Evolutionary conservation across 139 green algal genomes (phyloP).

Genomic region (Chlorella vulgaris): DNA sequence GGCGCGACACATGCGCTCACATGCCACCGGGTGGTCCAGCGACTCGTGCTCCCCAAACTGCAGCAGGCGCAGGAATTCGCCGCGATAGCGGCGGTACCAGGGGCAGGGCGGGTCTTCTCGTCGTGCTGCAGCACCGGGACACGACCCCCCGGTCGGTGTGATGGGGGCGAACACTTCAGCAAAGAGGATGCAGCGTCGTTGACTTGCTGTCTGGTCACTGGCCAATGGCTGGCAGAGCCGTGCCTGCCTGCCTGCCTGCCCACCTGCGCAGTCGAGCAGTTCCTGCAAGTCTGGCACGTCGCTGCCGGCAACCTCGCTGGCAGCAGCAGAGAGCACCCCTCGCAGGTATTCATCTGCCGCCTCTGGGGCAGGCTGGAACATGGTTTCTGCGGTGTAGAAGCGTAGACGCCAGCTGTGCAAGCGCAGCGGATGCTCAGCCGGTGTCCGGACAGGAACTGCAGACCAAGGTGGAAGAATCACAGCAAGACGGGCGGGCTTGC

Average conservation of each 20-base stretch:
- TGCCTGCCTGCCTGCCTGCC: too few species aligned
- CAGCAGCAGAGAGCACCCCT: constrained; percentile 54
- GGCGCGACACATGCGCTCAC: constrained; percentile 41
- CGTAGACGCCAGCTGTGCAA: constrained; percentile 77
- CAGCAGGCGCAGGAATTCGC: constrained; percentile 79
- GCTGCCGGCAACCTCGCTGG: constrained; percentile 1
- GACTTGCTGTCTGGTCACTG: too few species aligned
- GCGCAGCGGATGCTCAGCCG: constrained; percentile 74
- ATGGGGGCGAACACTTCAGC: not conserved
- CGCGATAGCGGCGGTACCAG: constrained; percentile 81
- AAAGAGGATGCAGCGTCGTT: not conserved
- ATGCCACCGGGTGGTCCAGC: constrained; percentile 87
- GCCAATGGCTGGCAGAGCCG: too few species aligned
- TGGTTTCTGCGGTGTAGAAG: constrained; percentile 60
- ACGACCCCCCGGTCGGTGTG: too few species aligned
- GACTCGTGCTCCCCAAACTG: constrained; percentile 86
- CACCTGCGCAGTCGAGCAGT: constrained; percentile 2
- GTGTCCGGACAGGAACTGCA: constrained; percentile 61
- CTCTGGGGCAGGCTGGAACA: constrained; percentile 75
- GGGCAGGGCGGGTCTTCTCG: constrained; percentile 48
- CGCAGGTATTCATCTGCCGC: constrained; percentile 69
- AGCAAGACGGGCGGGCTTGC: too few species aligned
- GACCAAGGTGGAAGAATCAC: not conserved
- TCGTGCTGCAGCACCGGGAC: not conserved
- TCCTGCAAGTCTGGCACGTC: constrained; percentile 8